Evolutionary conservation across 805 yeast species (phyloP).

Genomic region (Ogataea philodendri): DNA sequence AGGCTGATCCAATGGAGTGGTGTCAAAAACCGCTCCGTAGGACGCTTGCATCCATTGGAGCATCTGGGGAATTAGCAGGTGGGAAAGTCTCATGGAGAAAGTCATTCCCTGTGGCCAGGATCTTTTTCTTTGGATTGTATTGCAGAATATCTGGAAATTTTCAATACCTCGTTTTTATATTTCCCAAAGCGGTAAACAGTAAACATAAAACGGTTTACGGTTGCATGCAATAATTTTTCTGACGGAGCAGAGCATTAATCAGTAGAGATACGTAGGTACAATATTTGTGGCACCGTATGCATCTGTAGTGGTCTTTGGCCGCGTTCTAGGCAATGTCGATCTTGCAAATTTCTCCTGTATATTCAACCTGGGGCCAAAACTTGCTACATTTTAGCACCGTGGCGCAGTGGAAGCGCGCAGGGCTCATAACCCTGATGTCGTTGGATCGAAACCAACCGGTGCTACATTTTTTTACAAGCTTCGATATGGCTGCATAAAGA

Average conservation of each 20-base stretch:
- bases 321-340: no score
- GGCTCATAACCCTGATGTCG: slow-evolving; percentile 99
- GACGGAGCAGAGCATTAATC: no score
- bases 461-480: slow-evolving; percentile 50
- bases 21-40: slow-evolving; percentile 4
- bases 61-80: not conserved
- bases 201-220: slow-evolving; percentile 1
- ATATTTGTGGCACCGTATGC: no score
- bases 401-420: slow-evolving; percentile 99
- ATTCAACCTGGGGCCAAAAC: not conserved
- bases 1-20: slow-evolving; percentile 15
- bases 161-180: slow-evolving; percentile 1
- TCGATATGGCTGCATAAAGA: no score
- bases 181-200: slow-evolving; percentile 5
- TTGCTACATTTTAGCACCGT: slow-evolving; percentile 62
- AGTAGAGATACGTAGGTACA: not conserved
- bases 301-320: no score
- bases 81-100: slow-evolving; percentile 2
- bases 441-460: slow-evolving; percentile 95
- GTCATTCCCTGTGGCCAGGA: slow-evolving; percentile 4
- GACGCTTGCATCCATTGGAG: slow-evolving; percentile 1
- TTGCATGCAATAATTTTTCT: no score
- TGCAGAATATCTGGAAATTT: slow-evolving; percentile 8
- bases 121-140: not conserved
- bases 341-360: no score